Conservation (phyloP, 1,284 basidiomycete species). For the Ceratobasidium sp. region DNA sequence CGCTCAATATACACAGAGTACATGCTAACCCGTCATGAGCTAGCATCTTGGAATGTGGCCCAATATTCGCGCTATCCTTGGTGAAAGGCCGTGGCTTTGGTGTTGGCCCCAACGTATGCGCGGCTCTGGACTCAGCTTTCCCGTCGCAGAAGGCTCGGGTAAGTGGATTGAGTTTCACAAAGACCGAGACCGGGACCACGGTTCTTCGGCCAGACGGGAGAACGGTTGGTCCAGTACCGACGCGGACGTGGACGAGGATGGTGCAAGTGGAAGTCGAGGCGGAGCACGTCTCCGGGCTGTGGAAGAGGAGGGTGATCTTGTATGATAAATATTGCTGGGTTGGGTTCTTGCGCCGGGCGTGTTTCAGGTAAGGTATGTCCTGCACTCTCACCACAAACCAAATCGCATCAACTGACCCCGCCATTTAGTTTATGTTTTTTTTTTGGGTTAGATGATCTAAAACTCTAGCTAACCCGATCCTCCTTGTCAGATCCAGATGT, state of each 20-base stretch:
- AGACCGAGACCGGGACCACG: conserved; percentile 45
- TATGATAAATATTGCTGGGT: conserved; percentile 24
- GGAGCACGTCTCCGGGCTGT: conserved; percentile 25
- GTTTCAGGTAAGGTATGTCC: conserved; percentile 23
- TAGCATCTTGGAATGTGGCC: conserved; percentile 16
- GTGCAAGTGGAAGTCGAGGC: conserved; percentile 12
- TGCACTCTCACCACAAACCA: background rate
- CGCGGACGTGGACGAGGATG: conserved; percentile 34
- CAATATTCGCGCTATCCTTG: conserved; percentile 83
- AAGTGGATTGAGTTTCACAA: conserved; percentile 68
- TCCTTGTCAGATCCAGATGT: conserved; percentile 50
- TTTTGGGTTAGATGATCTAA: background rate
- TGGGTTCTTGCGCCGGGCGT: conserved; percentile 37
- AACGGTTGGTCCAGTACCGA: conserved; percentile 34
- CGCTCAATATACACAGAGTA: background rate
- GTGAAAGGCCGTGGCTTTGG: conserved; percentile 78
- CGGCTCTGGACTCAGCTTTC: conserved; percentile 81
- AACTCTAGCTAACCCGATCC: background rate
- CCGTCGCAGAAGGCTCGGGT: conserved; percentile 75
- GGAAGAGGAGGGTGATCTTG: conserved; percentile 36
- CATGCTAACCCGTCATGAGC: conserved; percentile 22
- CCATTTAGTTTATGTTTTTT: conserved; percentile 36
- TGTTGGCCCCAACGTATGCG: conserved; percentile 70
- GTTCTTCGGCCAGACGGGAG: conserved; percentile 13
- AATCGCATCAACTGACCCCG: conserved; percentile 18